phyloP scores from a whole-genome alignment of 2,329 filamentous ascomycete species.

The Neofusicoccum parvum region DNA sequence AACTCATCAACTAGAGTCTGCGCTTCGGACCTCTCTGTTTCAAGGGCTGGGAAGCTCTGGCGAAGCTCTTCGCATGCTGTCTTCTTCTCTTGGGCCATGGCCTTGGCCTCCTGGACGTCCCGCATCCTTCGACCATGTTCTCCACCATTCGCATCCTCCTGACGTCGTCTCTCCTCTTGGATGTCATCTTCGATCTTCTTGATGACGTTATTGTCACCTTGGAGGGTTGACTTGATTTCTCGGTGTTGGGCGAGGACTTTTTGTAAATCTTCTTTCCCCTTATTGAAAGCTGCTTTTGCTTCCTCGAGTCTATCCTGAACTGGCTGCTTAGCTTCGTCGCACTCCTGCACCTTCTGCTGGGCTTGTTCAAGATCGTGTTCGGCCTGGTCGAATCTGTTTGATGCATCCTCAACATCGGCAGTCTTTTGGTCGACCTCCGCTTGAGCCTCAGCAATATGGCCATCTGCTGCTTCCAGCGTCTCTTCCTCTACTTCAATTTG shows the following conservation, averaged over 20 bases:
- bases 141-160: constrained; percentile 67
- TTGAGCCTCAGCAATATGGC: constrained; percentile 26
- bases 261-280: constrained; percentile 56
- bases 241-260: constrained; percentile 63
- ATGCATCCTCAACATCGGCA: constrained; percentile 47
- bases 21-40: constrained; percentile 37
- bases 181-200: constrained; percentile 51
- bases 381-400: constrained; percentile 47
- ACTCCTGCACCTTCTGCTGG: constrained; percentile 35
- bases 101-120: constrained; percentile 62
- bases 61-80: constrained; percentile 46
- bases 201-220: constrained; percentile 58
- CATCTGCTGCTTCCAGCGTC: constrained; percentile 26
- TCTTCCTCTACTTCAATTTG: constrained; percentile 79
- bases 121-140: constrained; percentile 63
- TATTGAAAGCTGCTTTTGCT: constrained; percentile 57
- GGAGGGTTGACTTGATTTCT: constrained; percentile 51
- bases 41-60: constrained; percentile 36
- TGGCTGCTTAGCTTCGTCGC: constrained; percentile 42
- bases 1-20: constrained; percentile 28
- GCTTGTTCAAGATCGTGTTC: constrained; percentile 43
- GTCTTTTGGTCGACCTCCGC: constrained; percentile 52
- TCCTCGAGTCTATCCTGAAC: constrained; percentile 51
- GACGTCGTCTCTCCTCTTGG: constrained; percentile 58
- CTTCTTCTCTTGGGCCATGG: constrained; percentile 50